Evolutionary conservation across 2,329 filamentous ascomycete genomes (phyloP).

Genomic region (Corniculantispora saksenae): DNA sequence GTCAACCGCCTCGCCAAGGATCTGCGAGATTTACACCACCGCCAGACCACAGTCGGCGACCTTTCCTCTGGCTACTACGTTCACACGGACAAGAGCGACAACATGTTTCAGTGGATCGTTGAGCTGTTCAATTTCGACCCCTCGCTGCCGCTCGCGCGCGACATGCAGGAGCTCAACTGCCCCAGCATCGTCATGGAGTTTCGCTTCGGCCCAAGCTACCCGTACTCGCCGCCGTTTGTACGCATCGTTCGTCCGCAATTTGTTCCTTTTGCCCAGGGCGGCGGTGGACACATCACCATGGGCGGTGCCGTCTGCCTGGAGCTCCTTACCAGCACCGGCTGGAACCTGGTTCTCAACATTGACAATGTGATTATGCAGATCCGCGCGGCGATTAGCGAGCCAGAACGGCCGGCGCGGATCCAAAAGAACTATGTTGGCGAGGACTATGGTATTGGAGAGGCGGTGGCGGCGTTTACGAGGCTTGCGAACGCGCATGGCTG

Average conservation of each 20-base stretch:
- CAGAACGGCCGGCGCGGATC: constrained; percentile 75
- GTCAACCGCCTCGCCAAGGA: constrained; percentile 58
- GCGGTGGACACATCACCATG: constrained; percentile 81
- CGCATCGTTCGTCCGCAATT: constrained; percentile 81
- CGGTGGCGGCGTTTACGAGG: constrained; percentile 70
- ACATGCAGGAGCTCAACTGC: constrained; percentile 65
- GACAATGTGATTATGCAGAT: constrained; percentile 82
- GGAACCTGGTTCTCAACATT: constrained; percentile 71
- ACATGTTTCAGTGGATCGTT: constrained; percentile 89
- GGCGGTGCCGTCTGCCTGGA: constrained; percentile 87
- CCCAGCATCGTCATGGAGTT: constrained; percentile 78
- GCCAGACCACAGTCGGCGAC: constrained; percentile 61
- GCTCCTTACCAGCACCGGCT: constrained; percentile 79
- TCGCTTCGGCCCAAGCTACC: constrained; percentile 75
- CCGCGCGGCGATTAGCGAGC: constrained; percentile 69
- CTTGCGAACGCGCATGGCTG: constrained; percentile 37
- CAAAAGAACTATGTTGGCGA: constrained; percentile 28
- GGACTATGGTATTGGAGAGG: constrained; percentile 70
- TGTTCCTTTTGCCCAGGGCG: constrained; percentile 67
- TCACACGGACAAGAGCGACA: constrained; percentile 64
- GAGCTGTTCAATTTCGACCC: constrained; percentile 81
- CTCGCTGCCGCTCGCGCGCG: constrained; percentile 67
- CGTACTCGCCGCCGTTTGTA: constrained; percentile 79
- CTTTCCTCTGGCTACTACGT: constrained; percentile 83
- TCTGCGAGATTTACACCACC: constrained; percentile 61